Evolutionary conservation across 345 rosid genomes (phyloP).

Genomic region (Linum usitatissimum): DNA sequence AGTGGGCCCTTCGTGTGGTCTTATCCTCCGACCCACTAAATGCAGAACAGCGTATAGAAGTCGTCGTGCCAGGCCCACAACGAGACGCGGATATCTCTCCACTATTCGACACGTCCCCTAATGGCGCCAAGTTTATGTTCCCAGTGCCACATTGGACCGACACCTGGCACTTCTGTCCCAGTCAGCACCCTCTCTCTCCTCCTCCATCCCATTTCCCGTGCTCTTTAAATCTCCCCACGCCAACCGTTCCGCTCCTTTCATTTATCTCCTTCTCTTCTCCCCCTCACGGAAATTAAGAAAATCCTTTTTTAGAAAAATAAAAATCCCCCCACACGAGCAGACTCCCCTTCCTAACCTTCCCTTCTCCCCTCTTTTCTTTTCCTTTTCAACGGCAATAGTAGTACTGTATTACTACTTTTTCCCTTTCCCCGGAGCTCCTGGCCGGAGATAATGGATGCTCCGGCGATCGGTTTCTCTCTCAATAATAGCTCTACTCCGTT

Average conservation of each 20-base stretch:
- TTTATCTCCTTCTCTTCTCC: not conserved
- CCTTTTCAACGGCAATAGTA: not conserved
- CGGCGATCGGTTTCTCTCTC: conserved; percentile 12
- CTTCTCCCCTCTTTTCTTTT: not conserved
- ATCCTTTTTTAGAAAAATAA: too few relatives aligned
- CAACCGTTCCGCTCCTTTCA: not conserved
- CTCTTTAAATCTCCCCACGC: conserved; percentile 10
- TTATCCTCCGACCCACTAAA: not conserved
- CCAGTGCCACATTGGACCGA: conserved; percentile 10
- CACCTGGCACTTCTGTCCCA: conserved; percentile 4
- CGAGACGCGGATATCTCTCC: not conserved
- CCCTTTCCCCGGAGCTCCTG: conserved; percentile 1
- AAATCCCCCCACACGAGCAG: not conserved
- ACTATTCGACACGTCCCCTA: conserved; percentile 14
- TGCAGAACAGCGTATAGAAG: conserved; percentile 12
- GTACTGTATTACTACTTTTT: too few relatives aligned
- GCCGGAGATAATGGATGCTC: conserved; percentile 19
- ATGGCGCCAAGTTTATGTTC: not conserved
- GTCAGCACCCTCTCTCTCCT: conserved; percentile 9
- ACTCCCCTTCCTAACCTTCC: not conserved
- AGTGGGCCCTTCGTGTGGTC: too few relatives aligned
- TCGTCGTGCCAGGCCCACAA: conserved; percentile 7
- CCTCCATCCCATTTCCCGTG: not conserved
- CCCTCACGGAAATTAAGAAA: not conserved
- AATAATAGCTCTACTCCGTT: not conserved